Conservation (phyloP, 1,284 basidiomycete species). For the Malassezia globosa region DNA sequence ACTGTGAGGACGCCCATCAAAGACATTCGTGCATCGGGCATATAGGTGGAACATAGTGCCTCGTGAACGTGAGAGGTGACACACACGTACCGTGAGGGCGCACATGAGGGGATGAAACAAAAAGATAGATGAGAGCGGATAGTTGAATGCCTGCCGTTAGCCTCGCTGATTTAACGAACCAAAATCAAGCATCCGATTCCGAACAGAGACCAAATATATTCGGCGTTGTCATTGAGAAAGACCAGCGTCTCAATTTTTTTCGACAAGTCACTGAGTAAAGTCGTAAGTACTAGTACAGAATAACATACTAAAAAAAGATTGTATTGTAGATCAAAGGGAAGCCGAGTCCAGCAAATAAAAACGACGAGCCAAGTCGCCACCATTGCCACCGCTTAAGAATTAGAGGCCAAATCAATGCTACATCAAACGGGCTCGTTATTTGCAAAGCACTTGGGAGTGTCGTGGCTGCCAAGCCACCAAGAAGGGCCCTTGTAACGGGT, state of each 20-base stretch:
- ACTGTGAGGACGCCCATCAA: slow-evolving; percentile 35
- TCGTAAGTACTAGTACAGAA: too few relatives aligned
- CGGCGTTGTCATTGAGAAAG: slow-evolving; percentile 29
- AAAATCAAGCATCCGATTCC: slow-evolving; percentile 29
- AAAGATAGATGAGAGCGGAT: slow-evolving; percentile 56
- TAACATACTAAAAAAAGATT: slow-evolving; percentile 28
- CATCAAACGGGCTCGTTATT: slow-evolving; percentile 53
- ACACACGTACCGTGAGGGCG: slow-evolving; percentile 49
- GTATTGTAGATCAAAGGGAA: slow-evolving; percentile 35
- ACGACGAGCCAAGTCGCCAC: slow-evolving; percentile 65
- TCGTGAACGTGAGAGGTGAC: not conserved
- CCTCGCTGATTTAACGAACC: not conserved
- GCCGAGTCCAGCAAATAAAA: slow-evolving; percentile 57
- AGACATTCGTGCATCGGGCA: slow-evolving; percentile 22
- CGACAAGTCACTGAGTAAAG: slow-evolving; percentile 20
- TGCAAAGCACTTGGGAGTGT: slow-evolving; percentile 57
- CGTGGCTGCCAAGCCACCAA: slow-evolving; percentile 56
- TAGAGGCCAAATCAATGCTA: slow-evolving; percentile 55
- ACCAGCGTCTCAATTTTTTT: slow-evolving; percentile 29
- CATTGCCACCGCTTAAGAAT: slow-evolving; percentile 54
- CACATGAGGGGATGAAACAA: slow-evolving; percentile 61
- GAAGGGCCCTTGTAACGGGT: slow-evolving; percentile 66
- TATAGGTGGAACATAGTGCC: slow-evolving; percentile 26
- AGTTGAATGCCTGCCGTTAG: slow-evolving; percentile 56
- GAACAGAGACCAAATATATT: slow-evolving; percentile 34